A percentile compares a stretch with the other conserved stretches of the same genome.
Evolutionary conservation across 169 alveolate species (phyloP).

Genomic region (Cryptosporidium bovis): DNA sequence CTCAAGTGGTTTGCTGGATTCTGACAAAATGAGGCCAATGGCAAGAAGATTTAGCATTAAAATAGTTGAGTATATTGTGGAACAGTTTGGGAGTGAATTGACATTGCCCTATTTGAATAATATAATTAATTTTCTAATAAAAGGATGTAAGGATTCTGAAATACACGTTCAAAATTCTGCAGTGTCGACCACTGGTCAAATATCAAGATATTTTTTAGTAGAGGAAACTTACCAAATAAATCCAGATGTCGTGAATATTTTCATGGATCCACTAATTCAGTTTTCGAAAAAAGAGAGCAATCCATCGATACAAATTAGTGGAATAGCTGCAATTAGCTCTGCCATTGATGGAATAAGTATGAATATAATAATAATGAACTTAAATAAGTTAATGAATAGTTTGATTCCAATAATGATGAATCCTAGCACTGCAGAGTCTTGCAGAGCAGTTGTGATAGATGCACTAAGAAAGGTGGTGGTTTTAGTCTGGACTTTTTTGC

Average conservation of each 20-base stretch:
- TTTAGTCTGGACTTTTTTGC: constrained; percentile 60
- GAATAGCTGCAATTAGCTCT: constrained; percentile 68
- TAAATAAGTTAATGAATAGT: constrained; percentile 25
- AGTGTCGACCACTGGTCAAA: constrained; percentile 31
- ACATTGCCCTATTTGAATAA: constrained; percentile 16
- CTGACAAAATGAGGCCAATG: constrained; percentile 72
- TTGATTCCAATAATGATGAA: constrained; percentile 48
- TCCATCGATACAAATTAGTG: constrained; percentile 45
- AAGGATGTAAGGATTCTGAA: constrained; percentile 59
- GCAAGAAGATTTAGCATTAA: constrained; percentile 65
- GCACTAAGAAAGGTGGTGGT: constrained; percentile 40
- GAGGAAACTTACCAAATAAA: constrained; percentile 58
- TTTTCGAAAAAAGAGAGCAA: constrained; percentile 31
- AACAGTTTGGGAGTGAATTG: constrained; percentile 45
- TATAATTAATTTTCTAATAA: constrained; percentile 35
- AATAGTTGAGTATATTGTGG: constrained; percentile 58
- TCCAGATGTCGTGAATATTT: constrained; percentile 47
- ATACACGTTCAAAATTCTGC: constrained; percentile 73
- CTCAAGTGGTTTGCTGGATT: constrained; percentile 66
- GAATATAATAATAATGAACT: constrained; percentile 38
- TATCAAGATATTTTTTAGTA: constrained; percentile 15
- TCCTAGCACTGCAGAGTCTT: constrained; percentile 62
- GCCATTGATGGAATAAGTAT: constrained; percentile 70
- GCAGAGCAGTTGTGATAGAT: constrained; percentile 74
- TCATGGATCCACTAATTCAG: constrained; percentile 64